Percentiles rank a stretch among this genome's conserved stretches.
These are phyloP conservation scores for Salix caprea DNA, from an alignment of 345 rosid species.

Conservation along the genomic window DNA sequence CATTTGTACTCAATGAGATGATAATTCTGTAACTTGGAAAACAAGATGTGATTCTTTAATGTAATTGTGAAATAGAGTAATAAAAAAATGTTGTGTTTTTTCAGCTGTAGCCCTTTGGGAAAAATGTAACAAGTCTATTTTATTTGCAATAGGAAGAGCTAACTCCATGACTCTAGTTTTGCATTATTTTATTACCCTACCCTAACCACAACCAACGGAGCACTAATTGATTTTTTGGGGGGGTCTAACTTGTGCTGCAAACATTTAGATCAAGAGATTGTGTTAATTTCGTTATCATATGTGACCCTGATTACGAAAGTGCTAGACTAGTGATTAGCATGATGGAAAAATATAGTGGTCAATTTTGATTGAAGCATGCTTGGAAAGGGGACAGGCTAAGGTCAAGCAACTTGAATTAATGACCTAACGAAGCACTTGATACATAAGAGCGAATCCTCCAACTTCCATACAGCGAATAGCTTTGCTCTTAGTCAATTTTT, in stretches of 20 bases:
- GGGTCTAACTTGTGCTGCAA: background rate
- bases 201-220: no score
- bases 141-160: background rate
- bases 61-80: background rate
- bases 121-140: background rate
- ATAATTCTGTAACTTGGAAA: conserved; percentile 1
- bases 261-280: background rate
- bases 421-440: background rate
- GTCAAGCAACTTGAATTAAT: background rate
- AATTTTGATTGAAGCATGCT: background rate
- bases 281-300: background rate
- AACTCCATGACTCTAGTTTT: no score
- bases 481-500: no score
- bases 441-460: background rate
- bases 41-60: background rate
- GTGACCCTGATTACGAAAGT: background rate
- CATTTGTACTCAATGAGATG: background rate
- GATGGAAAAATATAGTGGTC: background rate
- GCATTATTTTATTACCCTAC: no score
- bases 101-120: background rate
- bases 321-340: background rate
- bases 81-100: background rate
- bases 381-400: background rate
- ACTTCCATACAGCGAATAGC: background rate
- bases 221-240: no score